Percentiles rank a stretch among this genome's conserved stretches.
Conservation (phyloP, 371 early-diverging fungal genomes). For the Parasitella parasitica region DNA sequence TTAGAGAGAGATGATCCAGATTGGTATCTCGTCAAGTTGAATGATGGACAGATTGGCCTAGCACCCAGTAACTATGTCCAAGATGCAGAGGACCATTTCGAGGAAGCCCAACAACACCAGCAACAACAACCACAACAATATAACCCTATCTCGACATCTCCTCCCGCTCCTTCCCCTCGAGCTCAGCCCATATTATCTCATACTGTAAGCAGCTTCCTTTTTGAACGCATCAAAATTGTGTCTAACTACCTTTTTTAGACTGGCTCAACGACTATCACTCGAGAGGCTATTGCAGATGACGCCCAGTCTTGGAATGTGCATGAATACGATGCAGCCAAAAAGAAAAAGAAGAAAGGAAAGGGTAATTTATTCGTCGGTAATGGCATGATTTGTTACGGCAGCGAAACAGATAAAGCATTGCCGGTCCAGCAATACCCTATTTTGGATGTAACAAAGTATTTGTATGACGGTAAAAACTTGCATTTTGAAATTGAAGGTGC, state of each 20-base stretch:
- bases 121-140: slow-evolving; percentile 4
- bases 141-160: not conserved
- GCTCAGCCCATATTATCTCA: slow-evolving; percentile 28
- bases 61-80: slow-evolving; percentile 81
- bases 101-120: not conserved
- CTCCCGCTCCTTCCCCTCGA: slow-evolving; percentile 7
- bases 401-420: slow-evolving; percentile 70
- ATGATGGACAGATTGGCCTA: slow-evolving; percentile 63
- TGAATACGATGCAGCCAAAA: slow-evolving; percentile 68
- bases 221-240: not conserved
- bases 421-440: slow-evolving; percentile 70
- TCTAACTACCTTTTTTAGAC: slow-evolving; percentile 12
- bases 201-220: slow-evolving; percentile 10
- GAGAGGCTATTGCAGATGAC: slow-evolving; percentile 31
- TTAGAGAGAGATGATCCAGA: slow-evolving; percentile 78
- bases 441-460: slow-evolving; percentile 57
- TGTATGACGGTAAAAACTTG: slow-evolving; percentile 63
- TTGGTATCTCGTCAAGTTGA: slow-evolving; percentile 71
- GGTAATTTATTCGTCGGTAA: slow-evolving; percentile 72
- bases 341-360: slow-evolving; percentile 76
- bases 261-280: slow-evolving; percentile 4
- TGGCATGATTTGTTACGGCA: slow-evolving; percentile 65
- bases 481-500: slow-evolving; percentile 62
- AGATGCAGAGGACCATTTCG: slow-evolving; percentile 16
- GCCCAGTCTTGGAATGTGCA: slow-evolving; percentile 48